Conservation (phyloP, 139 green algal species). For the Chlorella sp. region DNA sequence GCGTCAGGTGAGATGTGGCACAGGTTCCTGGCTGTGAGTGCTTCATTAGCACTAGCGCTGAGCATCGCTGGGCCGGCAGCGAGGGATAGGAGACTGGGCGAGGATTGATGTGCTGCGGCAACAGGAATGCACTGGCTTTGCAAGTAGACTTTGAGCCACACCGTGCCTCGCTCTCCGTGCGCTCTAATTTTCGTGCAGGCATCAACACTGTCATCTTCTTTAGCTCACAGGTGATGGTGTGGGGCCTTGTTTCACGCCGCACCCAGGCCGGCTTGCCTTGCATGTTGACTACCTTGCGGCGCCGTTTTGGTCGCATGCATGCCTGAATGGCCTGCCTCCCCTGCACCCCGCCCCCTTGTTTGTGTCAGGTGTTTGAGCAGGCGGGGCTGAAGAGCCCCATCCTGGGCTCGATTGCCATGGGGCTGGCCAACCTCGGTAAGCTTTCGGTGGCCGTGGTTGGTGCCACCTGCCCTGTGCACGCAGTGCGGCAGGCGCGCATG, state of each 20-base stretch:
- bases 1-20: conserved; percentile 39
- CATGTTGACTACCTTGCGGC: too few relatives aligned
- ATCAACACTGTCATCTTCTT: conserved; percentile 92
- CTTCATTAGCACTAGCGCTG: too few relatives aligned
- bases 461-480: not conserved
- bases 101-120: too few relatives aligned
- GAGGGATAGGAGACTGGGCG: too few relatives aligned
- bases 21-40: too few relatives aligned
- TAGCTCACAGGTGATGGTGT: conserved; percentile 32
- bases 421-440: conserved; percentile 61
- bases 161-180: too few relatives aligned
- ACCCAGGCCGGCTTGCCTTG: too few relatives aligned
- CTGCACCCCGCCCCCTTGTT: not conserved
- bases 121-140: too few relatives aligned
- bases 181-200: conserved; percentile 30
- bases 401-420: conserved; percentile 65
- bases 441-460: not conserved
- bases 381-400: conserved; percentile 72
- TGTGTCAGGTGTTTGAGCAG: conserved; percentile 62
- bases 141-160: too few relatives aligned
- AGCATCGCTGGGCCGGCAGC: too few relatives aligned
- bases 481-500: not conserved
- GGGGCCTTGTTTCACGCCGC: too few relatives aligned
- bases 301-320: too few relatives aligned
- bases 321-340: not conserved